These are phyloP conservation scores for Clavispora phyllophila DNA, from an alignment of 805 yeast genomes.

Conservation along the genomic window DNA sequence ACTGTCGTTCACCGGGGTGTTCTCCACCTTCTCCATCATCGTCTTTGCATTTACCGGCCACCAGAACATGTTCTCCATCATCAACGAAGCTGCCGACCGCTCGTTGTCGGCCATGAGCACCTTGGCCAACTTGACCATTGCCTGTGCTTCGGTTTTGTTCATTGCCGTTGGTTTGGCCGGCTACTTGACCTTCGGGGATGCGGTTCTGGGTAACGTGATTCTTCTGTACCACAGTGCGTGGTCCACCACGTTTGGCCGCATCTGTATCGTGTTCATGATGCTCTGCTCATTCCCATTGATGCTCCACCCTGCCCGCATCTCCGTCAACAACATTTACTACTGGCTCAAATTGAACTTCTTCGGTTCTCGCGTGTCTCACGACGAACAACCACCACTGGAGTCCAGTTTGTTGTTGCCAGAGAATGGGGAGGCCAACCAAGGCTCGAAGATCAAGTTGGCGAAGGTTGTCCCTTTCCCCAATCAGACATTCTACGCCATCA, in stretches of 20 bases:
- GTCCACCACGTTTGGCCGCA: constrained; percentile 72
- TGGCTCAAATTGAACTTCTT: constrained; percentile 29
- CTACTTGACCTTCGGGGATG: constrained; percentile 70
- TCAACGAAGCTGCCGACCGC: constrained; percentile 69
- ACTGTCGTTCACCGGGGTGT: constrained; percentile 45
- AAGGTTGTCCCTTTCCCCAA: constrained; percentile 44
- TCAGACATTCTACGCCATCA: constrained; percentile 43
- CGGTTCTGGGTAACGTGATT: constrained; percentile 69
- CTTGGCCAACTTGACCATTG: constrained; percentile 51
- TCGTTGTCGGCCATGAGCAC: constrained; percentile 41
- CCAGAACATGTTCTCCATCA: constrained; percentile 86
- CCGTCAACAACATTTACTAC: constrained; percentile 66
- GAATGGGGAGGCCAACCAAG: constrained; percentile 1
- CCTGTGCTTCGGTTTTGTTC: constrained; percentile 58
- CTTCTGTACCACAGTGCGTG: constrained; percentile 59
- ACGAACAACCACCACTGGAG: constrained; percentile 4
- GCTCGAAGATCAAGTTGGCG: background rate
- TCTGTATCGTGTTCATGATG: constrained; percentile 76
- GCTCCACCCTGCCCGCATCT: constrained; percentile 85
- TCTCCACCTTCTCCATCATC: constrained; percentile 76
- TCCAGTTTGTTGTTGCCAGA: constrained; percentile 11
- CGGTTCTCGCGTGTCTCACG: background rate
- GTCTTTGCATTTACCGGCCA: constrained; percentile 96
- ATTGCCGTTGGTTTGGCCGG: constrained; percentile 75
- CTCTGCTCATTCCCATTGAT: constrained; percentile 83